Evolutionary conservation across 768 basidiomycete genomes (phyloP), one percentile per base, ranked within the genome.

Genomic region (Dendrothele bispora): DNA sequence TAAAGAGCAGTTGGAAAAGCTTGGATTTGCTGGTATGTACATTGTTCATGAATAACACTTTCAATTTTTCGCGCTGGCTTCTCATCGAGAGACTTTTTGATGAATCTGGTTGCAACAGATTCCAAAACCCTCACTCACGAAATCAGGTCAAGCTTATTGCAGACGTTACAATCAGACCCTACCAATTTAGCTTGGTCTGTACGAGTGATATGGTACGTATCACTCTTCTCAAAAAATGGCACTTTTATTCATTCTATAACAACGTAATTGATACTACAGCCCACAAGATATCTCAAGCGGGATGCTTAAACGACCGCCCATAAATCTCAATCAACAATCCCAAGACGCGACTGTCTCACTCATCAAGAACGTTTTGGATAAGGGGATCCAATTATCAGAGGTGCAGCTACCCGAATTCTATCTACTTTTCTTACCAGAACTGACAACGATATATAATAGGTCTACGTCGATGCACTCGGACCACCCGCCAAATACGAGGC

Each of bases 391-490:
- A 17, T 67, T 98, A 15, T 81, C 88, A 25, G 88, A 95, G 62
- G 93, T 88, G 50, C 44, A 69, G 50, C 7, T 43, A 20, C 21
- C 32, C 4, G 20, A 15, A 14, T 29, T 21, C 12, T 34, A 11
- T 20, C 29, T 26, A 43, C 7, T 22, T 24, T 15, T 35, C 11
- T 15, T 44, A 15, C 11, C 7, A 8, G n/a, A 29, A 38, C n/a
- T 30, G 20, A 39, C 17, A 28, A 24, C 34, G 17, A 20, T 7
- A 43, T 4, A n/a, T 17, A 2, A 22, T 54, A 95, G 88, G 85
- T 93, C 17, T 97, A 87, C 58, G 95, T 99, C 49, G 97, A 99
- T 61, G 95, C 97, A 0, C 79, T 99, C 3, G 97, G 97, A 15
- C 85, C 82, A 14, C 88, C 92, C 1, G 79, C 81, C 15, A 84